phyloP scores from a whole-genome alignment of 148 eudicot species.

The Rhododendron simsii region DNA sequence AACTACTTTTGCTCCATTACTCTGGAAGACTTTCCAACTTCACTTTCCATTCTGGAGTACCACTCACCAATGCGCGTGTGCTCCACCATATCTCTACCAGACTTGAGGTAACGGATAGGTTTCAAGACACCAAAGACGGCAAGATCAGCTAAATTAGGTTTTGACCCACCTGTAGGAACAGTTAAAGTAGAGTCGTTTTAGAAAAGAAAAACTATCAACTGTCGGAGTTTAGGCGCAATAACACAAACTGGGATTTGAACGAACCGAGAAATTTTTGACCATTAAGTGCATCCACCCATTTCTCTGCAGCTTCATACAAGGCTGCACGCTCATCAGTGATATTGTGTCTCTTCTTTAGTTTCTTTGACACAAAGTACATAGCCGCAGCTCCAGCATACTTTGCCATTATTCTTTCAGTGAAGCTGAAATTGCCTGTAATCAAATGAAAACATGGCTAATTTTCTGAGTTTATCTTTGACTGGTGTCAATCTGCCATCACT shows the following conservation, averaged over 20 bases:
- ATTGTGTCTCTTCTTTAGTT: slow-evolving; percentile 76
- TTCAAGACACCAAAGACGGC: slow-evolving; percentile 86
- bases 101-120: slow-evolving; percentile 78
- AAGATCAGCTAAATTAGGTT: slow-evolving; percentile 87
- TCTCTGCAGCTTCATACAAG: slow-evolving; percentile 87
- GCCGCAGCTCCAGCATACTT: slow-evolving; percentile 93
- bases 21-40: slow-evolving; percentile 57
- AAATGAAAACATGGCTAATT: neutral
- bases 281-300: slow-evolving; percentile 92
- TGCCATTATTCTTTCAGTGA: slow-evolving; percentile 65
- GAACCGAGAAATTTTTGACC: slow-evolving; percentile 80
- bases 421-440: slow-evolving; percentile 76
- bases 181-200: neutral
- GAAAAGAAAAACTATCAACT: neutral
- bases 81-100: slow-evolving; percentile 92
- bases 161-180: slow-evolving; percentile 53
- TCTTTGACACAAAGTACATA: slow-evolving; percentile 92
- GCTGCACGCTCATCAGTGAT: slow-evolving; percentile 83
- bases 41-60: slow-evolving; percentile 77
- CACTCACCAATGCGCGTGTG: slow-evolving; percentile 80
- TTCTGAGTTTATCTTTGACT: neutral
- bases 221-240: neutral
- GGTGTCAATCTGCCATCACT: neutral
- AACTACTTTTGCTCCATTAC: slow-evolving; percentile 27
- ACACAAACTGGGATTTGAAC: slow-evolving; percentile 8